phyloP scores from a whole-genome alignment of 768 basidiomycete species.

The Lactarius sp. region DNA sequence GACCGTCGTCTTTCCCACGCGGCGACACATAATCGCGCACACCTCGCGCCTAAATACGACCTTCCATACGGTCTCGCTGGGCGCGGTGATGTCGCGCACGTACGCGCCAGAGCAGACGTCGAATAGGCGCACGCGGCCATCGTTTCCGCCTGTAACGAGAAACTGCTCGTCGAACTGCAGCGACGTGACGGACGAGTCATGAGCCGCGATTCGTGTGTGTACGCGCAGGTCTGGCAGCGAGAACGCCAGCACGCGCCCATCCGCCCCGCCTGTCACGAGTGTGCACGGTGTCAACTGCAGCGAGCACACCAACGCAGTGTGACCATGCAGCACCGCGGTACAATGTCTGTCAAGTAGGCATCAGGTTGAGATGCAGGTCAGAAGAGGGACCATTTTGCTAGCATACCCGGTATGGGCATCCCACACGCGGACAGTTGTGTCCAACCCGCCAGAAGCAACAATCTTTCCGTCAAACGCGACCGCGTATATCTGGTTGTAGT shows the following conservation, averaged over 20 bases:
- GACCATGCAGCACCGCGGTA: conserved; percentile 24
- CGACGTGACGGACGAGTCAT: conserved; percentile 82
- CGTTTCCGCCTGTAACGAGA: conserved; percentile 81
- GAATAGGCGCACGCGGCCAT: conserved; percentile 75
- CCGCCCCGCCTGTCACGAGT: conserved; percentile 86
- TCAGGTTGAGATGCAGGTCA: background rate
- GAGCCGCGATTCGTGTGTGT: conserved; percentile 72
- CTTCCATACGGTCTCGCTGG: conserved; percentile 84
- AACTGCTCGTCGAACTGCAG: conserved; percentile 82
- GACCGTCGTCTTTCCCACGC: conserved; percentile 76
- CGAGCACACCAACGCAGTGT: conserved; percentile 26
- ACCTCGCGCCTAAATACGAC: conserved; percentile 67
- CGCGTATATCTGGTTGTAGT: conserved; percentile 91
- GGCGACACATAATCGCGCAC: conserved; percentile 76
- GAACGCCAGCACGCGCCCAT: conserved; percentile 79
- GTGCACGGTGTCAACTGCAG: conserved; percentile 48
- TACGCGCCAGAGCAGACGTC: conserved; percentile 59
- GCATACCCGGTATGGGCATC: conserved; percentile 73
- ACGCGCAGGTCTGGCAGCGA: conserved; percentile 27
- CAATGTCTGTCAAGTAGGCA: conserved; percentile 16
- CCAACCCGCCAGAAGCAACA: conserved; percentile 93
- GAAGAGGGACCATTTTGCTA: conserved; percentile 9
- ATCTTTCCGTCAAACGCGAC: conserved; percentile 85
- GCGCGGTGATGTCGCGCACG: conserved; percentile 73
- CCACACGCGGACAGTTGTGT: conserved; percentile 98